Evolutionary conservation across 129 eudicot species (phyloP).

Genomic region (Dittrichia graveolens): DNA sequence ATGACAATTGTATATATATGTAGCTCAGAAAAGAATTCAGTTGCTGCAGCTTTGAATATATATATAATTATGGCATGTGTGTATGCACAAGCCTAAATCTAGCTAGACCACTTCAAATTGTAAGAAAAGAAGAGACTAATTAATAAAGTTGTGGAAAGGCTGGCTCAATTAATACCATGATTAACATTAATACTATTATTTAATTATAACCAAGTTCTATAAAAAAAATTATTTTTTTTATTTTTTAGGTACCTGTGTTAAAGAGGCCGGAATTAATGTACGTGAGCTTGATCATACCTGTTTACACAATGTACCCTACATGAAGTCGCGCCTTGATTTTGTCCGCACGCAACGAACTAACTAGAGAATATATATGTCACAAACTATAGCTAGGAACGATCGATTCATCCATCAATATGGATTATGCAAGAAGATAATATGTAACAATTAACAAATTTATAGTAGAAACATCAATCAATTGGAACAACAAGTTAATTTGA

Average conservation of each 20-base stretch:
- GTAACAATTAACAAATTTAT: no score
- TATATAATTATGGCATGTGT: constrained; percentile 10
- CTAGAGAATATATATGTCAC: not conserved
- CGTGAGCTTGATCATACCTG: not conserved
- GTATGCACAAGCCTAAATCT: constrained; percentile 16
- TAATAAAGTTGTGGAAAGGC: constrained; percentile 4
- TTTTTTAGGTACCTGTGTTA: not conserved
- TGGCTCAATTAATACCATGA: constrained; percentile 5
- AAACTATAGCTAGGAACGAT: not conserved
- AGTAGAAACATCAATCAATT: no score
- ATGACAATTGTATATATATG: not conserved
- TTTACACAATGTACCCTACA: not conserved
- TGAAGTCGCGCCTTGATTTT: not conserved
- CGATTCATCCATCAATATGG: not conserved
- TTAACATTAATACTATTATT: not conserved
- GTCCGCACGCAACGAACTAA: not conserved
- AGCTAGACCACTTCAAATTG: constrained; percentile 21
- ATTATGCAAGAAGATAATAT: no score
- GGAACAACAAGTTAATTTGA: no score
- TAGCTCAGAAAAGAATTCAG: not conserved
- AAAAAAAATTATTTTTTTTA: no score
- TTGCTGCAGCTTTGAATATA: constrained; percentile 12
- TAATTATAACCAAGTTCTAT: no score
- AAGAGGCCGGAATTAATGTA: not conserved
- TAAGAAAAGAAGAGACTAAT: constrained; percentile 15